Conservation (phyloP, 768 basidiomycete species). For the Tylopilus sp. region DNA sequence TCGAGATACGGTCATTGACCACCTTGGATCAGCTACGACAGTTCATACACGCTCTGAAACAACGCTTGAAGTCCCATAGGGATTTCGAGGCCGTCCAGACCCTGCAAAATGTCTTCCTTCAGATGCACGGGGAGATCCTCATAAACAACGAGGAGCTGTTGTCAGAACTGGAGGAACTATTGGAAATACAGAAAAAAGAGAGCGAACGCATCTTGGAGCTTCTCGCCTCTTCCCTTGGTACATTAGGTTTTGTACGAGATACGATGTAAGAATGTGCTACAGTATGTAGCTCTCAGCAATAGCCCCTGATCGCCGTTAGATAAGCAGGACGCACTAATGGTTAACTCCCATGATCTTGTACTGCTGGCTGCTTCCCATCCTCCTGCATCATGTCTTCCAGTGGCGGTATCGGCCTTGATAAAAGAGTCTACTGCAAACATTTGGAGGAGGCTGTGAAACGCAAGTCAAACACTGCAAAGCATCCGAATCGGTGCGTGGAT, state of each 20-base stretch:
- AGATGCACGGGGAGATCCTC: conserved; percentile 79
- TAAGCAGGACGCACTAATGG: conserved; percentile 11
- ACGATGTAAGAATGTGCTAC: conserved; percentile 36
- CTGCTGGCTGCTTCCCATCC: neutral
- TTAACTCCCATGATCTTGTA: neutral
- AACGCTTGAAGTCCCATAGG: conserved; percentile 68
- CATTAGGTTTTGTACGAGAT: conserved; percentile 72
- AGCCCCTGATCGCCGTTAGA: conserved; percentile 13
- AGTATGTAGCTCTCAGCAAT: neutral
- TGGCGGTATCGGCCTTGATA: conserved; percentile 22
- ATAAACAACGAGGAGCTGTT: conserved; percentile 66
- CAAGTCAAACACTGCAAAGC: conserved; percentile 31
- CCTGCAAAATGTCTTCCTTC: conserved; percentile 78
- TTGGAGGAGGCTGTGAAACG: conserved; percentile 28
- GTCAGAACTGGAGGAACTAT: conserved; percentile 52
- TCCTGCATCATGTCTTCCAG: conserved; percentile 17
- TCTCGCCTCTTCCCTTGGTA: conserved; percentile 70
- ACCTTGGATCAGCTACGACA: conserved; percentile 56
- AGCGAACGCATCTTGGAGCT: conserved; percentile 74
- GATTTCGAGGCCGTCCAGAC: conserved; percentile 97
- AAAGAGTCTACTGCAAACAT: conserved; percentile 39
- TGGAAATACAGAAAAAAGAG: conserved; percentile 69
- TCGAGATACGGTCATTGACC: conserved; percentile 80
- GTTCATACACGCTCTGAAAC: conserved; percentile 74
- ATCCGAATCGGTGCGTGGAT: conserved; percentile 38